Evolutionary conservation across 192 early-diverging fungal species (phyloP).

Genomic region (Coemansia brasiliensis): DNA sequence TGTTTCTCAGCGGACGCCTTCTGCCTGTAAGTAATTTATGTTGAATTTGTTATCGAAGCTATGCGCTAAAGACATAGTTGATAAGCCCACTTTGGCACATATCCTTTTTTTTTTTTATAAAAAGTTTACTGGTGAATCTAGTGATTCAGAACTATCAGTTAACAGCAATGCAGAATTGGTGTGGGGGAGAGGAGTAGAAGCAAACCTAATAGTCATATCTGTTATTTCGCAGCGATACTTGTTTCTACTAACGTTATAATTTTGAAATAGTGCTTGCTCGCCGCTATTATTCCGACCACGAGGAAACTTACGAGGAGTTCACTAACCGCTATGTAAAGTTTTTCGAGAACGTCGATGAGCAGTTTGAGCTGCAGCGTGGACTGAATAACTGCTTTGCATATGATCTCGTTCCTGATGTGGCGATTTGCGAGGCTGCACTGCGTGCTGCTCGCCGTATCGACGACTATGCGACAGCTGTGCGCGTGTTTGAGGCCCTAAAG

Average conservation of each 20-base stretch:
- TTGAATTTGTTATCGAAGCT: background rate
- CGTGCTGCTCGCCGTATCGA: conserved; percentile 91
- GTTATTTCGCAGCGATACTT: background rate
- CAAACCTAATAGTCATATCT: background rate
- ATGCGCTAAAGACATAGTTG: no score
- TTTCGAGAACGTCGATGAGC: conserved; percentile 85
- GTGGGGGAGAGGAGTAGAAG: background rate
- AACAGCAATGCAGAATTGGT: background rate
- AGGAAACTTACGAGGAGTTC: conserved; percentile 77
- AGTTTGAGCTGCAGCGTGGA: conserved; percentile 96
- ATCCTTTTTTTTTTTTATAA: no score
- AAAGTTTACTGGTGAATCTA: background rate
- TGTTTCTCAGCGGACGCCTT: conserved; percentile 16
- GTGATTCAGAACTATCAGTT: background rate
- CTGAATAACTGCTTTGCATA: conserved; percentile 97
- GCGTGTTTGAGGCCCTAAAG: conserved; percentile 93
- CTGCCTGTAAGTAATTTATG: conserved; percentile 35
- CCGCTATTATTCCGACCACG: conserved; percentile 71
- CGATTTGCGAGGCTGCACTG: conserved; percentile 85
- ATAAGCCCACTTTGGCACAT: no score
- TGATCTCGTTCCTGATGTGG: conserved; percentile 90
- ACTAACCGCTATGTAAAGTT: conserved; percentile 78
- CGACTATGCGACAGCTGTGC: conserved; percentile 89
- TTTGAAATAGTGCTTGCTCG: conserved; percentile 43
- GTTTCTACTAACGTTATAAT: background rate